Base-by-base conservation (phyloP, 345 rosid genomes). In the Heritiera fomes region DNA sequence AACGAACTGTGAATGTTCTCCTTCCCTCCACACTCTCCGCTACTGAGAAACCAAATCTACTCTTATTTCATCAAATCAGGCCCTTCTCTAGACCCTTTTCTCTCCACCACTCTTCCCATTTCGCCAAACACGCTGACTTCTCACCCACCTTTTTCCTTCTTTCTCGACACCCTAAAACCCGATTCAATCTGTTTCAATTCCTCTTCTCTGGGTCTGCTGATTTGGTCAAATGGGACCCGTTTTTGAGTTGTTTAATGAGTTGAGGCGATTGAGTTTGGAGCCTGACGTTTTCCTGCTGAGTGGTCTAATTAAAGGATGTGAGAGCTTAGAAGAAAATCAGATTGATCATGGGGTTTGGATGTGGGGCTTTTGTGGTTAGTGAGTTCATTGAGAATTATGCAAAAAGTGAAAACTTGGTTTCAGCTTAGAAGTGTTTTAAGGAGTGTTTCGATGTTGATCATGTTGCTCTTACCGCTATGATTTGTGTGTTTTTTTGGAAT, bases 351-450 rank as follows among this genome's bases (percentile, higher is more conserved):
- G 87, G 87, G 20, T 77, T 87, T 18, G 82, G 60, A 38, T 65
- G 15, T 73, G 73, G 64, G 41, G 83, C 75, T 0, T 85, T 71
- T 75, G 75, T 81, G 66, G 85, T 79, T 10, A 87, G 87, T 45
- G 86, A 87, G 68, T 75, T 87, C 61, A 67, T 87, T 73, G 87
- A 84, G 71, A 87, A 84, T 83, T 85, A 83, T 58, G 66, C 85
- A 1, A 83, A 72, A 56, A 73, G 43, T 76, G 82, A 85, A 73
- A 83, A 79, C 55, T 50, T 83, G 65, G 77, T 65, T 58, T 83
- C 86, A 0, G 85, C 89, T 72, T 79, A 85, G 80, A 85, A 56
- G 79, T 84, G 85, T 73, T 87, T 81, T 80, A n/a, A 40, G 67
- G 85, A 83, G 70, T 87, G 85, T 76, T 58, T 74, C 43, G 75